Evolutionary conservation across 192 early-diverging fungal species (phyloP).

Genomic region (Coemansia sp.): DNA sequence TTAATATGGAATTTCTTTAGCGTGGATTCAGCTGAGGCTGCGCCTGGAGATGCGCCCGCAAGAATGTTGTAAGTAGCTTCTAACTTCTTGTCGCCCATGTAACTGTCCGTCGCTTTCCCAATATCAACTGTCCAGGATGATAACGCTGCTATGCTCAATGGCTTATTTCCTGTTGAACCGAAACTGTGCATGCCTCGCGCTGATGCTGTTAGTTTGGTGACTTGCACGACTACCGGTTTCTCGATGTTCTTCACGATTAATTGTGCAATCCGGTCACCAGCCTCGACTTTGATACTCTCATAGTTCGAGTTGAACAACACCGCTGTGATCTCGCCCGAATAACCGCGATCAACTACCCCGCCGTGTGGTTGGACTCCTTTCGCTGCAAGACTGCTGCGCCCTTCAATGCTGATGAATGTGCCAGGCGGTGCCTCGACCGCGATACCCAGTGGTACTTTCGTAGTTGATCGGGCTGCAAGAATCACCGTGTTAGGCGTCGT

Average conservation of each 20-base stretch:
- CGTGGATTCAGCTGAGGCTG: neutral
- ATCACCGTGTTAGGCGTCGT: no score
- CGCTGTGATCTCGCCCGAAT: slow-evolving; percentile 1
- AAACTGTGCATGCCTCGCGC: neutral
- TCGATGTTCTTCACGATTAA: neutral
- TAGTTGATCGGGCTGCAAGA: no score
- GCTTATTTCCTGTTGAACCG: neutral
- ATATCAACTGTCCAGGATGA: slow-evolving; percentile 5
- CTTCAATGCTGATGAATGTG: no score
- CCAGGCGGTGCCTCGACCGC: no score
- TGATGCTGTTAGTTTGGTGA: neutral
- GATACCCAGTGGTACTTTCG: no score
- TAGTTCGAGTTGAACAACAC: neutral
- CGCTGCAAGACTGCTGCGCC: neutral
- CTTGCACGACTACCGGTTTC: neutral
- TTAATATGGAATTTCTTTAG: slow-evolving; percentile 6
- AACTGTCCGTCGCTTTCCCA: neutral
- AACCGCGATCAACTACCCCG: neutral
- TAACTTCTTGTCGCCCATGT: neutral
- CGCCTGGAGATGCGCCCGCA: neutral
- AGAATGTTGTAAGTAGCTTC: slow-evolving; percentile 1
- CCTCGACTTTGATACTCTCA: neutral
- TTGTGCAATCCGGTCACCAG: slow-evolving; percentile 1
- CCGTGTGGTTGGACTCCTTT: slow-evolving; percentile 3
- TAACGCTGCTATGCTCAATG: neutral